phyloP scores from a whole-genome alignment of 805 yeast genomes.

The Scheffersomyces ergatensis region DNA sequence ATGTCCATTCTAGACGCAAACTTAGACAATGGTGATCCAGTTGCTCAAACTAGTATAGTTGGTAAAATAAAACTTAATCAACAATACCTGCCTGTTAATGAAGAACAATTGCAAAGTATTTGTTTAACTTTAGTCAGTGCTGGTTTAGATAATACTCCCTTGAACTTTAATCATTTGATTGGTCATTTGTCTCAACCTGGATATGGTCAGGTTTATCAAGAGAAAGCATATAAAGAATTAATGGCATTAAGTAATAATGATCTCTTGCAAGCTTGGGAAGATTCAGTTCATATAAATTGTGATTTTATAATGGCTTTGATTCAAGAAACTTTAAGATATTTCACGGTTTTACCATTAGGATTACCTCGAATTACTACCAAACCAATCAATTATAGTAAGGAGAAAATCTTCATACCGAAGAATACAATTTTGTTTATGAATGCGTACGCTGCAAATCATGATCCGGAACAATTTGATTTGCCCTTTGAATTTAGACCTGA shows the following conservation, averaged over 20 bases:
- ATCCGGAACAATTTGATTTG: constrained; percentile 35
- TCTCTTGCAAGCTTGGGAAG: constrained; percentile 32
- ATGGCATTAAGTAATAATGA: constrained; percentile 27
- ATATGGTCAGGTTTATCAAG: constrained; percentile 39
- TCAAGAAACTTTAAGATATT: constrained; percentile 59
- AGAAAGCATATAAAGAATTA: constrained; percentile 42
- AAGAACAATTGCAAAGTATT: constrained; percentile 51
- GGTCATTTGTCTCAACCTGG: constrained; percentile 46
- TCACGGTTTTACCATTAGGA: constrained; percentile 65
- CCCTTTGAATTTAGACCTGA: constrained; percentile 53
- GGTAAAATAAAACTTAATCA: constrained; percentile 16
- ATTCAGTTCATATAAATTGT: constrained; percentile 31
- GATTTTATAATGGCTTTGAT: constrained; percentile 56
- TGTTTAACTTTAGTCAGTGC: constrained; percentile 79
- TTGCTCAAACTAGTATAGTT: constrained; percentile 28
- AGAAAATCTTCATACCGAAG: constrained; percentile 44
- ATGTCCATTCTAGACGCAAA: constrained; percentile 8
- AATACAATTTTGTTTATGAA: constrained; percentile 63
- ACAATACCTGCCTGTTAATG: constrained; percentile 5
- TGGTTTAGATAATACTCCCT: constrained; percentile 70
- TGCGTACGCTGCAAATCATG: constrained; percentile 71
- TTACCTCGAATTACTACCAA: constrained; percentile 62
- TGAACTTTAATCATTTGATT: constrained; percentile 58
- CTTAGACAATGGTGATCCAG: constrained; percentile 20
- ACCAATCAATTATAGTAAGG: constrained; percentile 37